Evolutionary conservation across 306 rosid genomes (phyloP).

Genomic region (Malus fusca): DNA sequence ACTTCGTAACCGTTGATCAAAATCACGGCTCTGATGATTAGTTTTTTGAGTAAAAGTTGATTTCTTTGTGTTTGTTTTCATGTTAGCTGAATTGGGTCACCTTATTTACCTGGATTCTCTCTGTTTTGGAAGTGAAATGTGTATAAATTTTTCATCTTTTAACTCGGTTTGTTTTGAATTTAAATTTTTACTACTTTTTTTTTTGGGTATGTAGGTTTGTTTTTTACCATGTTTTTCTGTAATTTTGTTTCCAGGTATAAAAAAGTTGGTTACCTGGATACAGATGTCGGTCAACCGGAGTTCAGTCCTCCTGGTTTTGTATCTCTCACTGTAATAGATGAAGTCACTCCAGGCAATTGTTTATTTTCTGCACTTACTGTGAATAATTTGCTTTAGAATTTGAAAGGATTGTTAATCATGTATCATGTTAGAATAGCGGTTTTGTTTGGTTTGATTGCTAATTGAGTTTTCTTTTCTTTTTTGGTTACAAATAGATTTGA

Average conservation of each 20-base stretch:
- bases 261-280: constrained; percentile 71
- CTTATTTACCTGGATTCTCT: neutral
- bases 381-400: neutral
- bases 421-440: neutral
- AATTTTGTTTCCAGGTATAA: constrained; percentile 27
- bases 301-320: constrained; percentile 84
- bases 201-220: neutral
- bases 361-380: constrained; percentile 8
- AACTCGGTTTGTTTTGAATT: neutral
- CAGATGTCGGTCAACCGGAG: constrained; percentile 95
- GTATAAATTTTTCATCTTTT: neutral
- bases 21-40: neutral
- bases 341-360: constrained; percentile 48
- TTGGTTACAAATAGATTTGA: constrained; percentile 47
- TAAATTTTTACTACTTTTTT: neutral
- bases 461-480: neutral
- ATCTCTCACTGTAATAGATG: constrained; percentile 55
- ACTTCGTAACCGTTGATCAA: neutral
- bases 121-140: neutral
- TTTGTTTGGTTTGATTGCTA: neutral
- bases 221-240: neutral
- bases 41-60: neutral
- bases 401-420: neutral
- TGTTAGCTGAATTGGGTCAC: neutral
- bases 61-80: neutral